These are phyloP conservation scores for Diaporthe capsici DNA, from an alignment of 2,329 filamentous ascomycete genomes.

Conservation along the genomic window DNA sequence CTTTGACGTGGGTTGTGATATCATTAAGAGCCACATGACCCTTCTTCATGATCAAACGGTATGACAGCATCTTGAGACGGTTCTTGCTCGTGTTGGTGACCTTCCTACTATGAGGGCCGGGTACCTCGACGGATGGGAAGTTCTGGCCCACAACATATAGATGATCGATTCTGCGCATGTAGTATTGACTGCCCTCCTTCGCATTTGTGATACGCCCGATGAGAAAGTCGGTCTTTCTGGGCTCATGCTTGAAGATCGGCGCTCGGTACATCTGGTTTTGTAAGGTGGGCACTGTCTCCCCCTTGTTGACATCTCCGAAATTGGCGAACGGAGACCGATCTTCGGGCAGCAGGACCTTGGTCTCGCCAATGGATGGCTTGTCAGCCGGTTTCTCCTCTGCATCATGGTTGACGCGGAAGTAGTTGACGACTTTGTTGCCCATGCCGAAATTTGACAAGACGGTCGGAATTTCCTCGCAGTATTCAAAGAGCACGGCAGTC, in stretches of 20 bases:
- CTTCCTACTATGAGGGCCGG: constrained; percentile 92
- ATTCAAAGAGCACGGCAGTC: constrained; percentile 89
- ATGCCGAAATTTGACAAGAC: constrained; percentile 97
- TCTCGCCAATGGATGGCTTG: constrained; percentile 89
- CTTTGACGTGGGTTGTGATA: constrained; percentile 92
- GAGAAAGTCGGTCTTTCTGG: constrained; percentile 86
- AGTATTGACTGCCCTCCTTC: constrained; percentile 83
- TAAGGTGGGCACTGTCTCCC: constrained; percentile 89
- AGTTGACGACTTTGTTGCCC: constrained; percentile 96
- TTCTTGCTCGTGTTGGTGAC: constrained; percentile 98
- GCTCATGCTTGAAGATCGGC: constrained; percentile 89
- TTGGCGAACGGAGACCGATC: constrained; percentile 97
- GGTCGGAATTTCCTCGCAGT: constrained; percentile 92
- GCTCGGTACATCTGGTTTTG: constrained; percentile 97
- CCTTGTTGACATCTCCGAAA: constrained; percentile 92
- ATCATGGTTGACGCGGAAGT: constrained; percentile 85
- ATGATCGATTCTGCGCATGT: constrained; percentile 90
- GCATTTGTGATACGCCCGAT: constrained; percentile 87
- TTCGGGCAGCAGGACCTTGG: constrained; percentile 88
- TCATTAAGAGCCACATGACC: constrained; percentile 82
- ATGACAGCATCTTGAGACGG: constrained; percentile 95
- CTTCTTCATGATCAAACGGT: constrained; percentile 86
- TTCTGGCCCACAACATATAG: constrained; percentile 93
- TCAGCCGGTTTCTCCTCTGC: constrained; percentile 82
- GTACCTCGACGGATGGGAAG: constrained; percentile 92